phyloP scores from a whole-genome alignment of 495 filamentous ascomycete genomes.

The Hypoxylon intermedium region DNA sequence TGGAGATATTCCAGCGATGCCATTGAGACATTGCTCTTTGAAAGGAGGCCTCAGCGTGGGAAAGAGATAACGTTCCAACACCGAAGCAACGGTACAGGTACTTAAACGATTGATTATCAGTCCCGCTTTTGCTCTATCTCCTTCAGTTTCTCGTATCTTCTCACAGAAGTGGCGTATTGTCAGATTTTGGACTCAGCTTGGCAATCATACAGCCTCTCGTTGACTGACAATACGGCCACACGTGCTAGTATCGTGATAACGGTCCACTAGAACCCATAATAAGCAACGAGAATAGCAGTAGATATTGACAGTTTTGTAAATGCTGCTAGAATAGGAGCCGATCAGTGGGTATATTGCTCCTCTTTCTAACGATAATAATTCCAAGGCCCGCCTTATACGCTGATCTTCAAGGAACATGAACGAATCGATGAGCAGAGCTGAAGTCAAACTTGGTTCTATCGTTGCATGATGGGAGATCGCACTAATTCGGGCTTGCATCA shows the following conservation, averaged over 20 bases:
- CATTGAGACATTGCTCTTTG: constrained; percentile 34
- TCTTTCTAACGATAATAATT: background rate
- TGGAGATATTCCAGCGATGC: constrained; percentile 20
- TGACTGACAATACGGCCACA: constrained; percentile 8
- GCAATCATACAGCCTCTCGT: background rate
- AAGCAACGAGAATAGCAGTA: background rate
- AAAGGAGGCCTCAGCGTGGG: constrained; percentile 3
- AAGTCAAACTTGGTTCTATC: background rate
- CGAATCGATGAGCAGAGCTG: constrained; percentile 1
- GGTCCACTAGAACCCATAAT: constrained; percentile 10
- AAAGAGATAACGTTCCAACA: constrained; percentile 2
- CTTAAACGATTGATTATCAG: background rate
- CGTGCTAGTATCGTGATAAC: background rate
- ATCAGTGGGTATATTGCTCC: background rate
- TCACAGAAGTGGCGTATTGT: constrained; percentile 20
- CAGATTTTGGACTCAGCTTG: constrained; percentile 29
- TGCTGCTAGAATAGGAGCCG: background rate
- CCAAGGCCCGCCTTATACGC: background rate
- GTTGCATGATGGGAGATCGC: no score
- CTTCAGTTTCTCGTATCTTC: background rate
- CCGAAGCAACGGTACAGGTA: no score
- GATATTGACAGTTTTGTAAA: background rate
- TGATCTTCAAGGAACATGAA: constrained; percentile 18
- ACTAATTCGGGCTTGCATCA: no score
- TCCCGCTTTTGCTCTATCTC: background rate